phyloP scores from a whole-genome alignment of 148 eudicot species.

The Persicaria tinctoria region DNA sequence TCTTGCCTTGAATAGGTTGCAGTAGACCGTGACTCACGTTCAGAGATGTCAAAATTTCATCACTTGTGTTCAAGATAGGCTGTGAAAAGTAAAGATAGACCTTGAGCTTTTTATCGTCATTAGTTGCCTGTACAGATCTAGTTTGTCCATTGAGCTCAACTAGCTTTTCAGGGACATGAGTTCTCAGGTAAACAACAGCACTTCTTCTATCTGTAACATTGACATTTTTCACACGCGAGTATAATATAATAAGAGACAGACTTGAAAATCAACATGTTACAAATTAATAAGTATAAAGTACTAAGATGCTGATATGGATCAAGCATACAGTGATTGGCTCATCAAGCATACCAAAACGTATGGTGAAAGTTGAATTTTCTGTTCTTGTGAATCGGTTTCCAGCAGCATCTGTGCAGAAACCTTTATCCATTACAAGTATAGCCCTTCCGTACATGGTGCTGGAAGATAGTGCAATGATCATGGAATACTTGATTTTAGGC shows the following conservation, averaged over 20 bases:
- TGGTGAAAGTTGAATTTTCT: slow-evolving; percentile 43
- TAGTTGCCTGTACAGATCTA: slow-evolving; percentile 80
- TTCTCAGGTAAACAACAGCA: slow-evolving; percentile 55
- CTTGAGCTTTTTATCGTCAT: slow-evolving; percentile 48
- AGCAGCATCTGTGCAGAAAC: slow-evolving; percentile 76
- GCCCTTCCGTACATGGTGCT: slow-evolving; percentile 50
- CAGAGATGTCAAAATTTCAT: slow-evolving; percentile 51
- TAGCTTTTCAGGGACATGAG: slow-evolving; percentile 64
- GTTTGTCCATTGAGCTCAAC: slow-evolving; percentile 58
- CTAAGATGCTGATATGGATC: not conserved
- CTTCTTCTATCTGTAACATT: slow-evolving; percentile 62
- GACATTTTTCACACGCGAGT: not conserved
- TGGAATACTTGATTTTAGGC: slow-evolving; percentile 57
- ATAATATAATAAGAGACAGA: not conserved
- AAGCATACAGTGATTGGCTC: not conserved
- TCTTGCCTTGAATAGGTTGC: slow-evolving; percentile 54
- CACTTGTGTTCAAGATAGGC: slow-evolving; percentile 70
- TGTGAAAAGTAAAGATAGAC: slow-evolving; percentile 74
- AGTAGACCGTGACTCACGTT: slow-evolving; percentile 51
- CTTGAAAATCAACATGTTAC: not conserved
- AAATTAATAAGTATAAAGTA: not conserved
- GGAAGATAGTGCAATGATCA: slow-evolving; percentile 47
- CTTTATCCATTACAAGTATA: slow-evolving; percentile 63
- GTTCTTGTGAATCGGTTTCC: slow-evolving; percentile 72
- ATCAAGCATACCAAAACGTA: slow-evolving; percentile 70